Conservation (phyloP, 768 basidiomycete genomes). For the Tulasnella sp. region DNA sequence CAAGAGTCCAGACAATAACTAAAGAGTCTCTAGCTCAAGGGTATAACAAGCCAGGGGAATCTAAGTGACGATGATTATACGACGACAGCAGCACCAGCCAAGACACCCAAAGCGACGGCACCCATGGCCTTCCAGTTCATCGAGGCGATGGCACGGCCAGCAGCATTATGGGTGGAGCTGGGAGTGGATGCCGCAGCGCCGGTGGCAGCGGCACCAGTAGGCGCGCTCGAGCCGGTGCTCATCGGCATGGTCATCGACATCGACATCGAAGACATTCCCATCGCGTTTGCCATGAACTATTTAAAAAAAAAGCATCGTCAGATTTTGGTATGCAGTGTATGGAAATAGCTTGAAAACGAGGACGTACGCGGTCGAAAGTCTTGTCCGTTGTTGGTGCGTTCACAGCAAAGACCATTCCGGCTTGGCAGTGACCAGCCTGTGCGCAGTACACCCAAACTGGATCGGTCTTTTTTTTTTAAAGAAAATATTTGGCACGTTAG, state of each 20-base stretch:
- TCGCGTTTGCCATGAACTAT: not conserved
- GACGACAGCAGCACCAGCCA: not conserved
- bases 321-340: not conserved
- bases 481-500: not conserved
- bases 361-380: slow-evolving; percentile 16
- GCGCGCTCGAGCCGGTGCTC: too few relatives aligned
- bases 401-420: slow-evolving; percentile 24
- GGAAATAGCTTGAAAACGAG: not conserved
- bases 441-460: slow-evolving; percentile 46
- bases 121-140: not conserved
- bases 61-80: not conserved
- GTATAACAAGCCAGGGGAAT: too few relatives aligned
- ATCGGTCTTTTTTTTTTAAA: slow-evolving; percentile 34
- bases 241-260: not conserved
- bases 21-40: too few relatives aligned
- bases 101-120: not conserved
- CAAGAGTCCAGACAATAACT: too few relatives aligned
- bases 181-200: not conserved
- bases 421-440: slow-evolving; percentile 20
- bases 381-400: slow-evolving; percentile 18
- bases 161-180: not conserved
- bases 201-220: not conserved
- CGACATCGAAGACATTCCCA: not conserved
- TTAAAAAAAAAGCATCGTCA: not conserved
- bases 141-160: not conserved